These are phyloP conservation scores for Leccinum olivaceopallidum DNA, from an alignment of 768 basidiomycete genomes.

Conservation along the genomic window DNA sequence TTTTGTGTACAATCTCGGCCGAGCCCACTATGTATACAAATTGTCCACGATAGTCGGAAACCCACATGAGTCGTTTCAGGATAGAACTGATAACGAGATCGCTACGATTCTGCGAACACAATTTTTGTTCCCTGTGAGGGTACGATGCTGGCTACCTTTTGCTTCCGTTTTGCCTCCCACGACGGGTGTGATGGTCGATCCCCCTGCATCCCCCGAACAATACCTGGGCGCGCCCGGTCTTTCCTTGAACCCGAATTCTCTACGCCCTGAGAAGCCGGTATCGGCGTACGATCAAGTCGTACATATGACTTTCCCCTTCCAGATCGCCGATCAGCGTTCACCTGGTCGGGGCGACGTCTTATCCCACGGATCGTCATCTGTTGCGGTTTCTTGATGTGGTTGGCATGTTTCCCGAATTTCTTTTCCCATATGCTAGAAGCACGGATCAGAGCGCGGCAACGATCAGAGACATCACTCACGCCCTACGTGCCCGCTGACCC, in stretches of 20 bases:
- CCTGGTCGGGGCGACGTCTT: slow-evolving; percentile 13
- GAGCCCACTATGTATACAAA: neutral
- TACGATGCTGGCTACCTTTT: slow-evolving; percentile 64
- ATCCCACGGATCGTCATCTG: slow-evolving; percentile 24
- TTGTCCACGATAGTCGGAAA: slow-evolving; percentile 1
- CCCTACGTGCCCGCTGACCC: slow-evolving; percentile 91
- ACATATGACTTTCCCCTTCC: slow-evolving; percentile 12
- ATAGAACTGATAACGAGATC: neutral
- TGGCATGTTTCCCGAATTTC: slow-evolving; percentile 89
- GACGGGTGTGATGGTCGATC: slow-evolving; percentile 77
- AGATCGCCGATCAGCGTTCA: slow-evolving; percentile 18
- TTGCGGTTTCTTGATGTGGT: slow-evolving; percentile 75
- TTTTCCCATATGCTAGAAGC: slow-evolving; percentile 91
- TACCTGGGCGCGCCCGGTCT: neutral
- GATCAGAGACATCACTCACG: slow-evolving; percentile 58
- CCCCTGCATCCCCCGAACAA: slow-evolving; percentile 8
- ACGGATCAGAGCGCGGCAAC: slow-evolving; percentile 7
- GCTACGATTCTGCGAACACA: slow-evolving; percentile 40
- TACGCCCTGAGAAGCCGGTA: neutral
- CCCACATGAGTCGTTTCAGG: neutral
- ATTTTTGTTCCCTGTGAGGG: slow-evolving; percentile 87
- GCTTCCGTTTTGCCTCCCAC: slow-evolving; percentile 90
- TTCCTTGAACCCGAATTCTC: neutral
- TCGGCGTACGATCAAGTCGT: neutral
- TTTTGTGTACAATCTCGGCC: slow-evolving; percentile 1